Percentiles rank a stretch among this genome's conserved stretches.
Conservation (phyloP, 495 filamentous ascomycete species). For the Ascobolus immersus region DNA sequence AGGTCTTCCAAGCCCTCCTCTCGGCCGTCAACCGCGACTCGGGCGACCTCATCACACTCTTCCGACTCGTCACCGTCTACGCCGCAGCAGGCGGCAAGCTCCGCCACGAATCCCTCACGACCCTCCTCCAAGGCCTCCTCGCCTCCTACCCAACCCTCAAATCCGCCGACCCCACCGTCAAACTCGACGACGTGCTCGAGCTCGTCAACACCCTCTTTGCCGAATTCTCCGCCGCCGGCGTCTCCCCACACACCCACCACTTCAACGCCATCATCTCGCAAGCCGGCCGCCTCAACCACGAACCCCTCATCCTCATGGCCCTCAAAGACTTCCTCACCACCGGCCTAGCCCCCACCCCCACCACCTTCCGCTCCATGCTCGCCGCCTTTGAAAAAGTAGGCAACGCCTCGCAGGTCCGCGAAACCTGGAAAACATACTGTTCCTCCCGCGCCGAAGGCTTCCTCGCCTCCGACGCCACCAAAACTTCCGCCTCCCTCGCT, state of each 20-base stretch:
- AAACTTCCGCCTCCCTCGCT: background rate
- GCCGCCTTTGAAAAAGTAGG: conserved; percentile 4
- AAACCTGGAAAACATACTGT: conserved; percentile 9
- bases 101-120: conserved; percentile 13
- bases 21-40: conserved; percentile 9
- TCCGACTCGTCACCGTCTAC: conserved; percentile 17
- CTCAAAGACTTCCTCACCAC: background rate
- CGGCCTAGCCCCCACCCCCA: background rate
- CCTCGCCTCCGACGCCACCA: background rate
- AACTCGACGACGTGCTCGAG: background rate
- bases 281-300: background rate
- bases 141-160: conserved; percentile 6
- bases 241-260: background rate
- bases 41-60: conserved; percentile 12
- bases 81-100: conserved; percentile 17
- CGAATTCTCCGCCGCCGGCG: too few relatives aligned
- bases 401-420: conserved; percentile 12
- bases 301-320: background rate
- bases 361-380: background rate
- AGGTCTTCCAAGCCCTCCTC: conserved; percentile 12
- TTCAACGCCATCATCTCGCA: background rate
- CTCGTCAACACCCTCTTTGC: too few relatives aligned
- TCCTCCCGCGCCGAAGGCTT: conserved; percentile 1
- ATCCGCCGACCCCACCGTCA: background rate
- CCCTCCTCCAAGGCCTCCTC: conserved; percentile 10